A percentile compares a stretch with the other conserved stretches of the same genome.
Conservation (phyloP, 768 basidiomycete species). For the Sistotremastrum niveocremeum region DNA sequence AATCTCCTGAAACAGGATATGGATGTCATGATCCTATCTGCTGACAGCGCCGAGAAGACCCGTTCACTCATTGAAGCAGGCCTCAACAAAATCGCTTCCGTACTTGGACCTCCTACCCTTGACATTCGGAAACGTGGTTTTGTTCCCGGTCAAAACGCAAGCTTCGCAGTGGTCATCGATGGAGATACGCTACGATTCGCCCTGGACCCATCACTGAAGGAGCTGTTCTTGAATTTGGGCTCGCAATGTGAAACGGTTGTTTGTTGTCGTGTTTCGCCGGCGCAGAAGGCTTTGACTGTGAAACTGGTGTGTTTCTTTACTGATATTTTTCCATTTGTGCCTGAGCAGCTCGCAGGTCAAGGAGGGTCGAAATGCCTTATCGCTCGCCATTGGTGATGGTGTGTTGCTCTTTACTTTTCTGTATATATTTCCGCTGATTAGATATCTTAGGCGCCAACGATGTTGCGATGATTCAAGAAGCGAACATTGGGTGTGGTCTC, state of each 20-base stretch:
- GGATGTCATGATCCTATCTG: conserved; percentile 96
- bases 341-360: conserved; percentile 51
- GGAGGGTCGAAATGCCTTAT: conserved; percentile 92
- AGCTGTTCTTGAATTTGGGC: conserved; percentile 78
- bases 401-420: not conserved
- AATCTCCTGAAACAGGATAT: conserved; percentile 88
- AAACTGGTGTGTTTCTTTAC: conserved; percentile 47
- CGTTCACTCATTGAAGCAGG: conserved; percentile 84
- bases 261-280: conserved; percentile 94
- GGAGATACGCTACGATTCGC: conserved; percentile 85
- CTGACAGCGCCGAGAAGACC: conserved; percentile 60
- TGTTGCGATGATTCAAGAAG: conserved; percentile 98
- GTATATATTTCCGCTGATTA: not conserved
- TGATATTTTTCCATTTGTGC: conserved; percentile 4
- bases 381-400: conserved; percentile 90
- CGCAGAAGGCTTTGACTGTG: conserved; percentile 96
- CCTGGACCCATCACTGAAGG: conserved; percentile 61
- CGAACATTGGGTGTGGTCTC: conserved; percentile 93
- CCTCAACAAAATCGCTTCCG: conserved; percentile 85
- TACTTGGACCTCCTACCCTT: conserved; percentile 61
- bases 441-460: conserved; percentile 58
- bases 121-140: conserved; percentile 53
- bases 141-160: conserved; percentile 43
- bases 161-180: conserved; percentile 93
- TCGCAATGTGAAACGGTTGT: conserved; percentile 98